phyloP scores from a whole-genome alignment of 768 basidiomycete genomes.

The Boletellus ananas region DNA sequence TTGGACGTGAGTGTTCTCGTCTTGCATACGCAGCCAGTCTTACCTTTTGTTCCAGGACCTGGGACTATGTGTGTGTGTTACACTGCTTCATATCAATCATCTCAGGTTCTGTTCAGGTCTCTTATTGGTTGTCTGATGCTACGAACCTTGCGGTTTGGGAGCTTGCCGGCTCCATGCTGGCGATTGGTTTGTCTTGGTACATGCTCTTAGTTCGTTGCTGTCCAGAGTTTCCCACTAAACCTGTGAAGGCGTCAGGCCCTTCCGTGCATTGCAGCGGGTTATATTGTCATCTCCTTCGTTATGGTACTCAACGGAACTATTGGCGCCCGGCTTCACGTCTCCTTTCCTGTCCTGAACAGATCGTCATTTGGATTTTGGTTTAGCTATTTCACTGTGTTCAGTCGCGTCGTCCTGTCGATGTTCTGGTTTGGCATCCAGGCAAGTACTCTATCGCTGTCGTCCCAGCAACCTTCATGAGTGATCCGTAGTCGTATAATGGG shows the following conservation, averaged over 20 bases:
- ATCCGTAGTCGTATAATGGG: conserved; percentile 50
- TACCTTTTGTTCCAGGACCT: conserved; percentile 33
- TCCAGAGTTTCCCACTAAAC: not conserved
- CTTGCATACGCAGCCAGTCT: not conserved
- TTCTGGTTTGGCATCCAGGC: conserved; percentile 84
- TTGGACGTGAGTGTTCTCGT: conserved; percentile 42
- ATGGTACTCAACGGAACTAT: conserved; percentile 80
- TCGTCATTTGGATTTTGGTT: conserved; percentile 90
- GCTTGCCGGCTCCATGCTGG: conserved; percentile 71
- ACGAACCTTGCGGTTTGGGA: conserved; percentile 24
- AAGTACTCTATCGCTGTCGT: not conserved
- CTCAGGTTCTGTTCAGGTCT: conserved; percentile 8
- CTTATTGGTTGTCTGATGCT: conserved; percentile 28
- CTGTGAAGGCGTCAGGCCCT: conserved; percentile 57
- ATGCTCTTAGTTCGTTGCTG: not conserved
- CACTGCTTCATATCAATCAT: conserved; percentile 18
- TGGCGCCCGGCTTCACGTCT: conserved; percentile 77
- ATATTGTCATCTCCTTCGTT: conserved; percentile 68
- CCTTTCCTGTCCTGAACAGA: conserved; percentile 72
- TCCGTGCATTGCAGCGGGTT: conserved; percentile 66
- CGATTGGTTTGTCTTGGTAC: conserved; percentile 69
- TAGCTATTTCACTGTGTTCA: conserved; percentile 82
- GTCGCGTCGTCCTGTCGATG: conserved; percentile 70
- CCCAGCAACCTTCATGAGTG: not conserved
- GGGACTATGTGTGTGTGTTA: conserved; percentile 63